Evolutionary conservation across 148 eudicot genomes (phyloP).

Genomic region (Persicaria tinctoria): DNA sequence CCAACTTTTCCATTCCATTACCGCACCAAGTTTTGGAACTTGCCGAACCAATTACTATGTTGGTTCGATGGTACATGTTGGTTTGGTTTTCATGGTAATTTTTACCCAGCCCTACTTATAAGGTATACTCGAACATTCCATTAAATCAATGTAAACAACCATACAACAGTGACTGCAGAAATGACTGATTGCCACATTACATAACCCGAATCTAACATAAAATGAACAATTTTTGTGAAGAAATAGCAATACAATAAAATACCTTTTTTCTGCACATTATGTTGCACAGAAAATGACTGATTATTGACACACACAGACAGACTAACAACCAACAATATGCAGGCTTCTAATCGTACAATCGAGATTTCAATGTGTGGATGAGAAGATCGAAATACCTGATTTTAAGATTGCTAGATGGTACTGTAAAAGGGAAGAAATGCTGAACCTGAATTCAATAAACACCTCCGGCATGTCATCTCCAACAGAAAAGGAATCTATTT

Average conservation of each 20-base stretch:
- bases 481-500: slow-evolving; percentile 23
- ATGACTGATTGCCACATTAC: background rate
- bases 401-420: slow-evolving; percentile 24
- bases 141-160: background rate
- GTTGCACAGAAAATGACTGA: background rate
- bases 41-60: too few relatives aligned
- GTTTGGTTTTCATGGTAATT: too few relatives aligned
- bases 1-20: too few relatives aligned
- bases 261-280: too few relatives aligned
- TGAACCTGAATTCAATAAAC: slow-evolving; percentile 29
- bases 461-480: slow-evolving; percentile 76
- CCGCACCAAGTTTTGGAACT: too few relatives aligned
- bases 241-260: too few relatives aligned
- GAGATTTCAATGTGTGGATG: background rate
- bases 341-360: background rate
- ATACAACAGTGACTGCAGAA: background rate
- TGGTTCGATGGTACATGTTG: too few relatives aligned
- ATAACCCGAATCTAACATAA: background rate
- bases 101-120: too few relatives aligned
- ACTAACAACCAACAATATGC: background rate
- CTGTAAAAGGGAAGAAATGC: slow-evolving; percentile 1
- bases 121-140: background rate
- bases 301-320: background rate
- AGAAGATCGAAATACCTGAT: background rate
- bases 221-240: background rate